These are phyloP conservation scores for Sphaerulina musiva DNA, from an alignment of 2,329 filamentous ascomycete genomes.

Conservation along the genomic window DNA sequence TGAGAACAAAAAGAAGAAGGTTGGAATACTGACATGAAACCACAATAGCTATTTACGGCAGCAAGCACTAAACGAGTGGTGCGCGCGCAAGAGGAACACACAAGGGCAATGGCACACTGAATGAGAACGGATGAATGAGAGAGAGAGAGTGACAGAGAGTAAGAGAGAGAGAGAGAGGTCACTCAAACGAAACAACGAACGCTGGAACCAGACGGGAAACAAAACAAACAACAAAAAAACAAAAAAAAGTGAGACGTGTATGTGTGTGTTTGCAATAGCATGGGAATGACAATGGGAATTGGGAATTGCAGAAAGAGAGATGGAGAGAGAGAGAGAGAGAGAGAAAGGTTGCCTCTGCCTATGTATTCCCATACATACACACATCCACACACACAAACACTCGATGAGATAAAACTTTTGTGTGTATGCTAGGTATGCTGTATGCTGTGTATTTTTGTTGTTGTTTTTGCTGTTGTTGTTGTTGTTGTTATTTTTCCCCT, in stretches of 20 bases:
- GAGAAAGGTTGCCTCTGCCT: background rate
- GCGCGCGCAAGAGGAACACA: constrained; percentile 8
- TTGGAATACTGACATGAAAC: background rate
- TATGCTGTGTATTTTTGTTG: no score
- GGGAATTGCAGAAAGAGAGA: no score
- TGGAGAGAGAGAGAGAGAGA: background rate
- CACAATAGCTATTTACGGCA: constrained; percentile 20
- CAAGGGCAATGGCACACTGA: constrained; percentile 5
- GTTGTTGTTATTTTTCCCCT: no score
- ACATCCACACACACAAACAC: background rate
- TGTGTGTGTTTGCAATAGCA: background rate
- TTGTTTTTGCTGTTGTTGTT: no score
- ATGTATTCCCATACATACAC: background rate
- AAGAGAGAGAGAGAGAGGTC: no score
- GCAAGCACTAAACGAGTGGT: constrained; percentile 16
- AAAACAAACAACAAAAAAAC: background rate
- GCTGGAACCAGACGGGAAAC: no score
- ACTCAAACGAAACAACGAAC: no score
- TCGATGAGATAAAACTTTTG: constrained; percentile 1
- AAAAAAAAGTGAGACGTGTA: no score
- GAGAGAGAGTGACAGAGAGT: no score
- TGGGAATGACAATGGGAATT: background rate
- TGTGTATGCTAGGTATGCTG: background rate
- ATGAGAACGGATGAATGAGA: background rate
- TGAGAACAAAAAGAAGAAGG: no score